Base-by-base conservation (phyloP, 768 basidiomycete genomes). In the Mycena sanguinolenta region DNA sequence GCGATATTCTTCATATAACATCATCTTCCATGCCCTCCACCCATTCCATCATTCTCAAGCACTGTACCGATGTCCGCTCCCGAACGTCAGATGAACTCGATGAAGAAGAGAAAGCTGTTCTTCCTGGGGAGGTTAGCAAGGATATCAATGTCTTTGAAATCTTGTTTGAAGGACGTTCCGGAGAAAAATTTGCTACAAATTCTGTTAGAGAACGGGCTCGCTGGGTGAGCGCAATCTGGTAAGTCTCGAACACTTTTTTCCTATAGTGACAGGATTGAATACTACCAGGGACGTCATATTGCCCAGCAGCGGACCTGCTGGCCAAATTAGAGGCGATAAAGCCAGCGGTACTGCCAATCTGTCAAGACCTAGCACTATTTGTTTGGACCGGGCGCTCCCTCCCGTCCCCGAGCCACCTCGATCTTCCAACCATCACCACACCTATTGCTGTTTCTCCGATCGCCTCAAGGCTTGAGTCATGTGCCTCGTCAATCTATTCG, bases 161-260 rank as follows among this genome's bases (percentile, higher is more conserved):
- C n/a, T 59, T 86, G 21, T 91, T 92, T 64, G 85, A 88, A 61
- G 88, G 84, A 17, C 78, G 82, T 27, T 79, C 79, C 4, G 82
- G 79, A 62, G 90, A 92, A 75, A 87, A 83, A 63, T 92, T 94
- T 76, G 92, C 91, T 0, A 89, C 87, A 3, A 77, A 81, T 13
- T 89, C 89, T 25, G 85, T 88, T 30, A 84, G 86, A 67, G 91
- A 92, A 65, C 83, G 93, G 59, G 92, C 91, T 4, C 85, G 85
- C 12, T 94, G 93, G 93, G 86, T 94, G 58, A 91, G 90, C 74
- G 87, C 90, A 4, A 88, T 94, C 55, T 94, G 93, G 93, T 92
- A 77, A 75, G 84, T 76, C 27, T 32, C 36, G 9, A n/a, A 46
- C 30, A 14, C 49, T 13, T 4, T 23, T 30, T 44, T 27, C 4